These are phyloP conservation scores for Rhodamnia argentea DNA, from an alignment of 345 rosid species.

Conservation along the genomic window DNA sequence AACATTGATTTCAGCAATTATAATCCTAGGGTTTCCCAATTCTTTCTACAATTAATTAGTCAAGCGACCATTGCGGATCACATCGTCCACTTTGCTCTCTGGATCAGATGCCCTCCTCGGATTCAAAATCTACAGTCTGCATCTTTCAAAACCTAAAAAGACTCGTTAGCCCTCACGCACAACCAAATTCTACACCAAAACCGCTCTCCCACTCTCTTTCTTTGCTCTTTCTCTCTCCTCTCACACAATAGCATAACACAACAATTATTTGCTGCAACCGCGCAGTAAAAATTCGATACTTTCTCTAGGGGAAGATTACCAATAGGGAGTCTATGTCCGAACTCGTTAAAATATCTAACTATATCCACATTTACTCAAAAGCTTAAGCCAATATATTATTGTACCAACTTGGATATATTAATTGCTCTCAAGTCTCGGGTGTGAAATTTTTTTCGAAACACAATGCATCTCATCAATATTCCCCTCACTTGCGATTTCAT, in stretches of 20 bases:
- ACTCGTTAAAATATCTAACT: too few species aligned
- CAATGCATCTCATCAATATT: not conserved
- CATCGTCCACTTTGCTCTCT: not conserved
- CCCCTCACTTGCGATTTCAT: not conserved
- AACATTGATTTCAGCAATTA: not conserved
- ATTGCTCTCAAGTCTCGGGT: accelerated
- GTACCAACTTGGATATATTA: not conserved
- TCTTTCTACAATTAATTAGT: too few species aligned
- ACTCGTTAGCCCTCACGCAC: not conserved
- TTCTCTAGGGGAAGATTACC: not conserved
- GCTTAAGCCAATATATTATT: too few species aligned
- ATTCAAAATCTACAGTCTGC: not conserved
- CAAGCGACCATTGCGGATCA: not conserved
- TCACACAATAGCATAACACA: not conserved
- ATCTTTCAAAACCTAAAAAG: not conserved
- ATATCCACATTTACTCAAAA: too few species aligned
- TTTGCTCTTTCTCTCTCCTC: not conserved
- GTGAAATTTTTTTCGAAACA: not conserved
- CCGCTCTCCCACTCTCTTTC: not conserved
- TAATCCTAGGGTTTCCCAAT: too few species aligned
- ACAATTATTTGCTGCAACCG: accelerated
- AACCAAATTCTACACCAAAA: not conserved
- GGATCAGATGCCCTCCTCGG: not conserved
- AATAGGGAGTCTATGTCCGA: too few species aligned
- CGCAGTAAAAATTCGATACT: accelerated